Evolutionary conservation across 768 basidiomycete genomes (phyloP), one percentile per base, ranked within the genome.

Genomic region (Boletus subcaerulescens): DNA sequence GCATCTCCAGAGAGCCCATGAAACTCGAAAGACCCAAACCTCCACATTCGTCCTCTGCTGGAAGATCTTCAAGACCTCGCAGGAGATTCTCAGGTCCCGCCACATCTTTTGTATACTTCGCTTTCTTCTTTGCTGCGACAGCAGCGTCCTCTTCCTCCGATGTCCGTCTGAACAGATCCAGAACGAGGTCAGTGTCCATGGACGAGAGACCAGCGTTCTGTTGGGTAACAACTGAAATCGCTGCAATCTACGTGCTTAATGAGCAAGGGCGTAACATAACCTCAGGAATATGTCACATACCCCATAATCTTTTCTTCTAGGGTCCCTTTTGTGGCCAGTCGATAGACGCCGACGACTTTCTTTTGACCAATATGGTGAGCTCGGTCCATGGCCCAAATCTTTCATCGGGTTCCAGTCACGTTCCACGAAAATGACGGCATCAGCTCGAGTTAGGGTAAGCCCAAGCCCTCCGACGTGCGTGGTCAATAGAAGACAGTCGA

Each of bases 391-490:
- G 97, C 97, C 67, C 7, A 98, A 75, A 75, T 99, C 97, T 71
- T 98, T 98, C 94, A 96, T 97, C 8, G 97, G 97, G 70, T 99
- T 99, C 97, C 97, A 99, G 70, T 99, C 97, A 64, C 98, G 97
- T 69, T 99, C 97, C 49, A 99, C 93, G 64, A 99, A 99, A 59
- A 99, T 97, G 54, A 99, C 97, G 1, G 97, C 98, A 69, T 99
- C 97, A 9, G 97, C 97, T 20, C 97, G 95, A 0, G 97, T 99
- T 59, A 99, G 75, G 18, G 96, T 99, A 66, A 99, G 74, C 8
- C 97, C 97, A 26, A 99, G 76, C 3, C 97, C 97, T 53, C 97
- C 97, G 44, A 99, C 96, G 62, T 95, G 93, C 0, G 97, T 99
- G 1, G 97, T 99, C 53, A 99, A 79, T 11, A 99, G 77, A 17